Evolutionary conservation across 2,329 filamentous ascomycete genomes (phyloP).

Genomic region (Allantophomopsis lycopodina): DNA sequence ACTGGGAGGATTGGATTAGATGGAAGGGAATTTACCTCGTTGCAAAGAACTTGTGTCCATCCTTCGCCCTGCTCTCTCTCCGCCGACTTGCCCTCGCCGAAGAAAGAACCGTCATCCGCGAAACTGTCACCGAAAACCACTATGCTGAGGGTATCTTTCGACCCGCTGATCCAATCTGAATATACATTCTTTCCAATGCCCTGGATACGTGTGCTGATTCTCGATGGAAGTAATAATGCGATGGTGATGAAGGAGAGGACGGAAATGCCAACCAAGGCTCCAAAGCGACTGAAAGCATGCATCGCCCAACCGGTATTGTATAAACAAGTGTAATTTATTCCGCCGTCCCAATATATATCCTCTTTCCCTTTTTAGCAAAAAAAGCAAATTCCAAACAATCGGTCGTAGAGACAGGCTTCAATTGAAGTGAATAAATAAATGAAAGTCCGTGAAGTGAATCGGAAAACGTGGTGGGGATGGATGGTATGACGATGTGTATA

Average conservation of each 20-base stretch:
- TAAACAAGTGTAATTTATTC: too few relatives aligned
- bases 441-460: too few relatives aligned
- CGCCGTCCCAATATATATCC: too few relatives aligned
- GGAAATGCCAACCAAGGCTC: background rate
- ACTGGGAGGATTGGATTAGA: too few relatives aligned
- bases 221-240: background rate
- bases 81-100: slow-evolving; percentile 6
- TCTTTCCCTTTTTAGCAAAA: too few relatives aligned
- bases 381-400: too few relatives aligned
- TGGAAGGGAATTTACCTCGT: slow-evolving; percentile 10
- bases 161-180: background rate
- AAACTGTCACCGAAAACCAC: slow-evolving; percentile 19
- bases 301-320: background rate
- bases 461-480: too few relatives aligned
- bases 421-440: too few relatives aligned
- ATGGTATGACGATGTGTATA: too few relatives aligned
- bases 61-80: slow-evolving; percentile 13
- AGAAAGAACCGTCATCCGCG: slow-evolving; percentile 10
- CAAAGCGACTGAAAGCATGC: background rate
- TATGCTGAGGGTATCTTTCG: slow-evolving; percentile 5
- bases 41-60: slow-evolving; percentile 15
- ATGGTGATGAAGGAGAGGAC: background rate
- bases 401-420: too few relatives aligned
- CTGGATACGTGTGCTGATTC: background rate
- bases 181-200: background rate